These are phyloP conservation scores for Arthroderma sp. DNA, from an alignment of 2,329 filamentous ascomycete species.

Conservation along the genomic window DNA sequence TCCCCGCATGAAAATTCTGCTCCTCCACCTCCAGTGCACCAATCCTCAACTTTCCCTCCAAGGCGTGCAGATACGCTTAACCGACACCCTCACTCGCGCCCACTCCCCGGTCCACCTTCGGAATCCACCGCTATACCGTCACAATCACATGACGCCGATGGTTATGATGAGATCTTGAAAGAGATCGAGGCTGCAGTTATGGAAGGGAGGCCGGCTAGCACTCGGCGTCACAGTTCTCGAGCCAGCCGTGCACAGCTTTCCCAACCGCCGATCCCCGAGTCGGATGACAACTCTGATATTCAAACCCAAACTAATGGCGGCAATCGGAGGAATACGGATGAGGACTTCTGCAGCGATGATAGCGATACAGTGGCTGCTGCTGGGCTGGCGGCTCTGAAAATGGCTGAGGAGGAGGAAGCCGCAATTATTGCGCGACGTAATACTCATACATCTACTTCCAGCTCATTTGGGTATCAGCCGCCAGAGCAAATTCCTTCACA, in stretches of 20 bases:
- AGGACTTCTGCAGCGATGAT: constrained; percentile 49
- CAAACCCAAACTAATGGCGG: constrained; percentile 38
- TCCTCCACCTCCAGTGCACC: constrained; percentile 38
- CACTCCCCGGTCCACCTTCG: constrained; percentile 44
- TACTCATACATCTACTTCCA: constrained; percentile 39
- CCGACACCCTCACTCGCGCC: constrained; percentile 44
- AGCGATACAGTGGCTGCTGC: constrained; percentile 81
- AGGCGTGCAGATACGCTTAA: constrained; percentile 40
- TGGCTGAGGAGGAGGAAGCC: constrained; percentile 67
- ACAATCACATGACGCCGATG: constrained; percentile 13
- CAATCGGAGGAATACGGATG: constrained; percentile 31
- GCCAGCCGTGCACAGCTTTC: constrained; percentile 15
- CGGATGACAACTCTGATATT: constrained; percentile 17
- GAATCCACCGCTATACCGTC: constrained; percentile 28
- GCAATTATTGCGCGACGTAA: constrained; percentile 47
- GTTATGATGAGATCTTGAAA: constrained; percentile 44
- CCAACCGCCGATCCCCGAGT: constrained; percentile 9
- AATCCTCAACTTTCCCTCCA: constrained; percentile 37
- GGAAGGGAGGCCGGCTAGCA: constrained; percentile 18
- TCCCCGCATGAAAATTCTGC: constrained; percentile 25
- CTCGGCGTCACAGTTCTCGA: constrained; percentile 16
- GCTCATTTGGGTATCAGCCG: constrained; percentile 27
- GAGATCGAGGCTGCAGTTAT: constrained; percentile 43
- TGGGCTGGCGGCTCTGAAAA: constrained; percentile 67
- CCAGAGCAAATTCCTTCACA: constrained; percentile 17